Base-by-base conservation (phyloP, 1,284 basidiomycete genomes). In the Entoloma clypeatum region DNA sequence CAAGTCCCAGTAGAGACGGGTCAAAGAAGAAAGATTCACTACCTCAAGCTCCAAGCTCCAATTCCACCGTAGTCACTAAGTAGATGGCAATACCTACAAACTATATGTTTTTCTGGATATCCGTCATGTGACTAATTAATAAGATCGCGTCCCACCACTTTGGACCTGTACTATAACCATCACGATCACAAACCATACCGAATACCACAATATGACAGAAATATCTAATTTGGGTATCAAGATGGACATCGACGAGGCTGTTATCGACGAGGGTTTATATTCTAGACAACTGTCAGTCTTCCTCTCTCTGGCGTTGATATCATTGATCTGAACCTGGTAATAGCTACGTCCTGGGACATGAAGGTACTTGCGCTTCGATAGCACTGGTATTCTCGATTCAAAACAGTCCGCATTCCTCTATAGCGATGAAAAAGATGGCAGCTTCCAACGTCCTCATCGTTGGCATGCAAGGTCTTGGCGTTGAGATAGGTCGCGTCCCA, bases 341-440 rank as follows among this genome's bases (percentile, higher is more conserved):
- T 52, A 97, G 93, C 56, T 97, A 97, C 63, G 93, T 97, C 10
- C 80, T 97, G 14, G 93, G 93, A 22, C 92, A 96, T 65, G 93
- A 96, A 78, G 93, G 93, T 92, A 59, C 13, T 29, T 22, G 32
- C 22, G 9, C 10, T 24, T 8, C 5, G 23, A 22, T 23, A 31
- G 14, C 14, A 16, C 3, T 11, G 11, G 7, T 37, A 16, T 36
- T 24, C 22, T 31, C 37, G 17, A 30, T 39, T 32, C n/a, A 29
- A 47, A 18, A 16, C 43, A 33, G 42, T 31, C 16, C 46, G 7
- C 47, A 29, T 23, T 31, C 22, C 17, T 6, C 6, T n/a, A 31
- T 18, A 93, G 95, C 95, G 32, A 99, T 99, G 96, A 97, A 97
- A 76, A 88, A 86, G 61, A 99, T 99, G 96, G 95, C 96, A 6